Evolutionary conservation across 2,329 filamentous ascomycete species (phyloP).

Genomic region (Dendrostoma leiphaemia): DNA sequence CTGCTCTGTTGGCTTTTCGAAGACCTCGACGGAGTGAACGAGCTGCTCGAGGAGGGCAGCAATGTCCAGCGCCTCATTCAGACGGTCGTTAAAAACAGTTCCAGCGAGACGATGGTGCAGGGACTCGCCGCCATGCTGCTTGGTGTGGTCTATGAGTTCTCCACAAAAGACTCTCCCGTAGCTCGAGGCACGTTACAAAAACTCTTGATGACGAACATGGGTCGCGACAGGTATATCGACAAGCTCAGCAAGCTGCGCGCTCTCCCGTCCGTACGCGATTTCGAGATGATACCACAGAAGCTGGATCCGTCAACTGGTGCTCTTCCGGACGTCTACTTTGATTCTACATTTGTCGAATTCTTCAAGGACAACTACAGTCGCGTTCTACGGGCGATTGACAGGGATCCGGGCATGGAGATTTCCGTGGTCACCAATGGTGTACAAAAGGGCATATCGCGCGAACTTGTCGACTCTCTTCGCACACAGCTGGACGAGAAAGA

Average conservation of each 20-base stretch:
- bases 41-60: constrained; percentile 88
- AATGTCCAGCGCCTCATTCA: constrained; percentile 86
- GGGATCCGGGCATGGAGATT: constrained; percentile 84
- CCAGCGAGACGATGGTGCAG: constrained; percentile 66
- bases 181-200: constrained; percentile 77
- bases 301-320: constrained; percentile 48
- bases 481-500: constrained; percentile 74
- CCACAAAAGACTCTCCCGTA: constrained; percentile 93
- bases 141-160: constrained; percentile 93
- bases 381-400: constrained; percentile 79
- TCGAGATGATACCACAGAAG: constrained; percentile 79
- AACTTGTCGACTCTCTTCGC: constrained; percentile 83
- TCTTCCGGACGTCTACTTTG: constrained; percentile 81
- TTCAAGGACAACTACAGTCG: constrained; percentile 95
- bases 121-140: constrained; percentile 83
- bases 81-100: constrained; percentile 60
- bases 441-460: constrained; percentile 88
- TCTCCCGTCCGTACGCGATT: constrained; percentile 79
- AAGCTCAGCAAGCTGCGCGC: constrained; percentile 74
- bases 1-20: constrained; percentile 90
- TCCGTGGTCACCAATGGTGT: constrained; percentile 75
- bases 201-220: constrained; percentile 72
- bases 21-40: constrained; percentile 85
- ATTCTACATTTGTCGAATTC: constrained; percentile 84
- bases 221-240: constrained; percentile 84